Evolutionary conservation across 345 rosid species (phyloP), one percentile per base, ranked within the genome.

Genomic region (Lumnitzera littorea): DNA sequence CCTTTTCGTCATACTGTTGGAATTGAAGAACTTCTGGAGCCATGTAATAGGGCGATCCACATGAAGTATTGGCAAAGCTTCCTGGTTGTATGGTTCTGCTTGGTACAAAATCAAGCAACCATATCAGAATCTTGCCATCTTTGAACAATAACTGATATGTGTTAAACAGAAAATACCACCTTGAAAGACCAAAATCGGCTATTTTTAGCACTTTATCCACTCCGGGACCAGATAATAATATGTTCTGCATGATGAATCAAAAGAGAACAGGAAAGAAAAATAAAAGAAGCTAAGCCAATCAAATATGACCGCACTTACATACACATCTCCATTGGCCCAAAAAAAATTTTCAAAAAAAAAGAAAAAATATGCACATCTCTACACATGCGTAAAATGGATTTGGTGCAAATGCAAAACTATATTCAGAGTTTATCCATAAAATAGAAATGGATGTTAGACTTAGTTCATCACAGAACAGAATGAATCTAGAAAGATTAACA

Each of bases 21-120:
- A 86, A 86, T 62, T 78, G 82, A 62, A 88, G 88, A 75, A 86
- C 85, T 67, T 86, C 87, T 56, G 88, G 88, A 56, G 92, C 92
- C 92, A 86, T 84, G 68, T 82, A 86, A n/a, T 77, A 67, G 4
- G 87, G 88, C 61, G 96, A 68, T 11, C 90, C 90, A 55, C 90
- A 86, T 5, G 78, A 84, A 31, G 69, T 84, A 63, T 80, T 81
- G 2, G 75, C 79, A 74, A 74, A 74, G 55, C 67, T 67, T 11
- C 84, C 82, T 0, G 80, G 81, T 31, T 52, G 56, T 48, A 84
- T 50, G 31, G 55, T 72, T 58, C 89, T 85, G 72, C 62, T 74
- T 48, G 60, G 29, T 1, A 65, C 48, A 13, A 24, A 27, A 62
- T 36, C 43, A 36, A 36, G 43, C 43, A 25, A 48, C 43, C 50